phyloP scores from a whole-genome alignment of 805 yeast species.

The Cyberlindnera amylophila region DNA sequence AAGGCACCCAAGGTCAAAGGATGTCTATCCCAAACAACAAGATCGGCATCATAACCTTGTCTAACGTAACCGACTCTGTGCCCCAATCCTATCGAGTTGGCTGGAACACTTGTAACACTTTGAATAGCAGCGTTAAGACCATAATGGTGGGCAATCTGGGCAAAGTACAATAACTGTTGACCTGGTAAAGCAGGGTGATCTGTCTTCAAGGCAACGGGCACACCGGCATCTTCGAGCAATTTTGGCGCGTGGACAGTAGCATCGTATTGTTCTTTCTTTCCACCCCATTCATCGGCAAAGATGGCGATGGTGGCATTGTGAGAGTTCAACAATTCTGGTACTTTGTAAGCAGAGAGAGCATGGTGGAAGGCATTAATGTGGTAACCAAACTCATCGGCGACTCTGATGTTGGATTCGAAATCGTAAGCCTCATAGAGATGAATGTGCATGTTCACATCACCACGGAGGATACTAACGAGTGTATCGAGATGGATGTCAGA shows the following conservation, averaged over 20 bases:
- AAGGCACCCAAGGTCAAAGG: constrained; percentile 5
- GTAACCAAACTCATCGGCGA: constrained; percentile 9
- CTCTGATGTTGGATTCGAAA: constrained; percentile 8
- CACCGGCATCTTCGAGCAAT: constrained; percentile 2
- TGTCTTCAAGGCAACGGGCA: constrained; percentile 8
- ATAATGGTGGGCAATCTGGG: constrained; percentile 7
- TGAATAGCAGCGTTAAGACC: constrained; percentile 4
- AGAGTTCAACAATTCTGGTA: constrained; percentile 3
- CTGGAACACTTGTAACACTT: constrained; percentile 7
- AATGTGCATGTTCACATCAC: constrained; percentile 5
- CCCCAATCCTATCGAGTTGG: constrained; percentile 2
- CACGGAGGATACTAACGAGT: constrained; percentile 6
- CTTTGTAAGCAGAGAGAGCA: constrained; percentile 8
- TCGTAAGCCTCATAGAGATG: constrained; percentile 11
- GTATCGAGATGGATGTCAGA: constrained; percentile 4
- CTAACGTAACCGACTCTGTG: constrained; percentile 9
- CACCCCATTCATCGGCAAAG: constrained; percentile 11
- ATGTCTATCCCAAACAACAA: constrained; percentile 11
- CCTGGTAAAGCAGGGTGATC: constrained; percentile 11
- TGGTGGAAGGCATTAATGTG: constrained; percentile 8
- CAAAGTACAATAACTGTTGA: constrained; percentile 6
- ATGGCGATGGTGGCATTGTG: constrained; percentile 9
- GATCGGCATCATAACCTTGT: constrained; percentile 8
- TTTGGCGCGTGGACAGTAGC: constrained; percentile 5
- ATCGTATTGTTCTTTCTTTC: constrained; percentile 9